phyloP scores from a whole-genome alignment of 805 yeast species.

The Candida multigemmis region DNA sequence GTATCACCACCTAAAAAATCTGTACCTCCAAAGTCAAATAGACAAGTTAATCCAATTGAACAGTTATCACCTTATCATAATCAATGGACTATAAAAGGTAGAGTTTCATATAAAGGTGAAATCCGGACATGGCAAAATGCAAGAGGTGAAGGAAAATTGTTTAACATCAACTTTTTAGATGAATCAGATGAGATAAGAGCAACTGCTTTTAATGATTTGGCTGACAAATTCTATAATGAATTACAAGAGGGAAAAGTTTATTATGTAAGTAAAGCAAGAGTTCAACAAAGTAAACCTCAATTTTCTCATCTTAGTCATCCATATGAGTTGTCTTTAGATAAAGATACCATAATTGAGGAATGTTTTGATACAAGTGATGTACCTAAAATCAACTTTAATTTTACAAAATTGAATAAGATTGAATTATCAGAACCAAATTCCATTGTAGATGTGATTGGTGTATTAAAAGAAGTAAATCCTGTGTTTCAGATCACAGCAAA shows the following conservation, averaged over 20 bases:
- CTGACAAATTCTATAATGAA: slow-evolving; percentile 65
- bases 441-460: slow-evolving; percentile 80
- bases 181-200: slow-evolving; percentile 96
- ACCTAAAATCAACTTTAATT: slow-evolving; percentile 73
- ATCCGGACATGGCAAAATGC: slow-evolving; percentile 81
- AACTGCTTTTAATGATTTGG: slow-evolving; percentile 85
- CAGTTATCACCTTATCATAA: slow-evolving; percentile 86
- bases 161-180: slow-evolving; percentile 81
- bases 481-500: slow-evolving; percentile 74
- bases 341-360: slow-evolving; percentile 68
- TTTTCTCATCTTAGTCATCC: slow-evolving; percentile 80
- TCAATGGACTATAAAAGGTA: slow-evolving; percentile 87
- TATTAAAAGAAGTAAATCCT: slow-evolving; percentile 68
- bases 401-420: slow-evolving; percentile 59
- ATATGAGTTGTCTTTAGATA: slow-evolving; percentile 76
- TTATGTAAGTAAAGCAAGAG: slow-evolving; percentile 71
- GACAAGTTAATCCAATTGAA: slow-evolving; percentile 60
- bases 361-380: slow-evolving; percentile 53
- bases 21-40: slow-evolving; percentile 4
- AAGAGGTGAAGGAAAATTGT: slow-evolving; percentile 83
- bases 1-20: neutral
- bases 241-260: slow-evolving; percentile 87
- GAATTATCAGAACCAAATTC: slow-evolving; percentile 63
- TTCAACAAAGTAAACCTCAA: slow-evolving; percentile 77
- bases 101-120: slow-evolving; percentile 83